phyloP scores from a whole-genome alignment of 1,284 basidiomycete genomes.

The Polyporus tsugae region DNA sequence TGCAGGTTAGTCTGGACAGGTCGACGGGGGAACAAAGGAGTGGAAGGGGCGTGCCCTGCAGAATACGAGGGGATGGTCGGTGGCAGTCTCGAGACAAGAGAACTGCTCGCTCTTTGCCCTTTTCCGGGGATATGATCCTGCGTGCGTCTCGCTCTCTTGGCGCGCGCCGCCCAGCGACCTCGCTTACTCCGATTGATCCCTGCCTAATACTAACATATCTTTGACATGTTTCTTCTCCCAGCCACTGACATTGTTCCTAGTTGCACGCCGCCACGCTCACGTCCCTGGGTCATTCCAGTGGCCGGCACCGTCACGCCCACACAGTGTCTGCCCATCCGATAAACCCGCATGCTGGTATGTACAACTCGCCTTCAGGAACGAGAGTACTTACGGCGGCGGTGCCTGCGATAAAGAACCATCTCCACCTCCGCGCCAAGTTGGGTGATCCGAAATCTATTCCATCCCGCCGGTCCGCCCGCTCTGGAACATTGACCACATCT shows the following conservation, averaged over 20 bases:
- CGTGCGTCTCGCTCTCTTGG: slow-evolving; percentile 1
- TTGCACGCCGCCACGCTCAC: neutral
- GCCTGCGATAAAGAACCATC: neutral
- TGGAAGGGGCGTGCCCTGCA: slow-evolving; percentile 34
- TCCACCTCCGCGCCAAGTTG: neutral
- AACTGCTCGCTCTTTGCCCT: neutral
- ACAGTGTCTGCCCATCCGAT: neutral
- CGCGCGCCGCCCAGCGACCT: slow-evolving; percentile 7
- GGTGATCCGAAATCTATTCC: neutral
- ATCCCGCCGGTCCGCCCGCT: neutral
- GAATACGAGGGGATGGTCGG: neutral
- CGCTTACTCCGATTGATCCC: neutral
- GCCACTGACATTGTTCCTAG: neutral
- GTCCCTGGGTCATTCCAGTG: neutral
- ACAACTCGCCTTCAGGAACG: neutral
- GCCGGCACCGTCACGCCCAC: neutral
- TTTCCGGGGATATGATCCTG: neutral
- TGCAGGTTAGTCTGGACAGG: neutral
- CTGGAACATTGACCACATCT: neutral
- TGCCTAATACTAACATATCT: neutral
- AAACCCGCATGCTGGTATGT: neutral
- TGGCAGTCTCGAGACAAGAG: slow-evolving; percentile 16
- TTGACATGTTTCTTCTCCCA: slow-evolving; percentile 3
- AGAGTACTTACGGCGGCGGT: neutral
- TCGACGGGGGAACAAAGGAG: slow-evolving; percentile 30